Evolutionary conservation across 495 filamentous ascomycete species (phyloP).

Genomic region (Apodospora peruviana): DNA sequence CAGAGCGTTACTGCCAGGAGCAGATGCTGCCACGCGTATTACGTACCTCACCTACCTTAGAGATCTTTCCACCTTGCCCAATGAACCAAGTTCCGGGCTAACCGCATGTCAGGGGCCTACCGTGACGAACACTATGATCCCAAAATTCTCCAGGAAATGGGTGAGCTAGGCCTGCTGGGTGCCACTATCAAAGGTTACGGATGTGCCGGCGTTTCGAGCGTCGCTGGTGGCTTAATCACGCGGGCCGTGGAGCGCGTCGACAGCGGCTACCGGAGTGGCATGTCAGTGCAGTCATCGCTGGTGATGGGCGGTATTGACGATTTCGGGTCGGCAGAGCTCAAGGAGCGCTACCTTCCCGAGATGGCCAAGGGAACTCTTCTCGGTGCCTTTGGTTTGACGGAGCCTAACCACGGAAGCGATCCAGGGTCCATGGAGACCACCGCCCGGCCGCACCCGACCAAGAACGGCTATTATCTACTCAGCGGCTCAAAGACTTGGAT

Average conservation of each 20-base stretch:
- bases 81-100: constrained; percentile 2
- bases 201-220: constrained; percentile 88
- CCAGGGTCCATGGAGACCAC: constrained; percentile 92
- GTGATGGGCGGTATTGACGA: constrained; percentile 97
- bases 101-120: constrained; percentile 69
- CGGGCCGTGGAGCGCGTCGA: constrained; percentile 95
- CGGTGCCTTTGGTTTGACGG: constrained; percentile 91
- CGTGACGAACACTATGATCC: constrained; percentile 88
- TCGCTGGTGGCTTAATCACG: constrained; percentile 89
- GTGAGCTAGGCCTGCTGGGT: constrained; percentile 84
- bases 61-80: constrained; percentile 3
- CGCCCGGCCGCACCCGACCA: constrained; percentile 79
- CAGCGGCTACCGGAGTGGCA: constrained; percentile 89
- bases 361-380: constrained; percentile 84
- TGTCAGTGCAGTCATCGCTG: constrained; percentile 92
- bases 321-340: constrained; percentile 83
- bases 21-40: constrained; percentile 77
- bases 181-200: constrained; percentile 89
- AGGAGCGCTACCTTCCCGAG: constrained; percentile 76
- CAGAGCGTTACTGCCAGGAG: constrained; percentile 89
- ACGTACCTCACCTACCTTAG: constrained; percentile 48
- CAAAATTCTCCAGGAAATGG: constrained; percentile 90
- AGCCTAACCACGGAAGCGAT: constrained; percentile 96
- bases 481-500: constrained; percentile 97
- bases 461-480: constrained; percentile 76